phyloP scores from a whole-genome alignment of 2,329 filamentous ascomycete genomes.

The Byssochlamys sp. region DNA sequence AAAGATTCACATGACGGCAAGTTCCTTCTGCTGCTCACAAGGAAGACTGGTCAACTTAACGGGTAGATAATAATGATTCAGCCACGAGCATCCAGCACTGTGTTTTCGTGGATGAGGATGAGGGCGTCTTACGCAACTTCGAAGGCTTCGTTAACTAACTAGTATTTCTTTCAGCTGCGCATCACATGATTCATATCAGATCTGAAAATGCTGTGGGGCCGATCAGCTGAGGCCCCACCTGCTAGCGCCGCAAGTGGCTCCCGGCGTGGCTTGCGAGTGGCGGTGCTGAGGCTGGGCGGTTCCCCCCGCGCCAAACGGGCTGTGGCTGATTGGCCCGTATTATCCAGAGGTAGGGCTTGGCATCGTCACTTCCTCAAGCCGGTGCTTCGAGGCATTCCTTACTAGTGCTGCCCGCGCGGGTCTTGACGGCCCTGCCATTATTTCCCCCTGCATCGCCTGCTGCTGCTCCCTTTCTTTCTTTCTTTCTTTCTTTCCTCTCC shows the following conservation, averaged over 20 bases:
- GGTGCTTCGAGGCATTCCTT: neutral
- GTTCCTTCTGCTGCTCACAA: too few species aligned
- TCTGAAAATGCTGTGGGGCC: neutral
- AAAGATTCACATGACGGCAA: too few species aligned
- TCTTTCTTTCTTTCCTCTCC: neutral
- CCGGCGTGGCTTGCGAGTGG: slow-evolving; percentile 1
- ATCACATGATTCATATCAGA: neutral
- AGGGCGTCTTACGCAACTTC: too few species aligned
- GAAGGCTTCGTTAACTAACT: neutral
- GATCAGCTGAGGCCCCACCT: neutral
- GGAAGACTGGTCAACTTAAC: too few species aligned
- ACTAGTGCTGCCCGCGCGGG: neutral
- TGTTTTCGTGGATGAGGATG: too few species aligned
- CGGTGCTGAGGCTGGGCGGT: neutral
- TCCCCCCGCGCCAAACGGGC: neutral
- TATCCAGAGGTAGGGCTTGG: neutral
- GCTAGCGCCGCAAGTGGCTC: neutral
- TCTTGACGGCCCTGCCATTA: neutral
- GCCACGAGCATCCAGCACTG: too few species aligned
- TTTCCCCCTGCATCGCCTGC: neutral
- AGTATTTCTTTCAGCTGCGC: neutral
- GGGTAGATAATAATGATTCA: too few species aligned
- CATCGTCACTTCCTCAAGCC: neutral
- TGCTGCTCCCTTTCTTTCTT: neutral
- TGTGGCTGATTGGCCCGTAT: neutral